phyloP scores from a whole-genome alignment of 2,329 filamentous ascomycete genomes.

The Colletotrichum sp. region DNA sequence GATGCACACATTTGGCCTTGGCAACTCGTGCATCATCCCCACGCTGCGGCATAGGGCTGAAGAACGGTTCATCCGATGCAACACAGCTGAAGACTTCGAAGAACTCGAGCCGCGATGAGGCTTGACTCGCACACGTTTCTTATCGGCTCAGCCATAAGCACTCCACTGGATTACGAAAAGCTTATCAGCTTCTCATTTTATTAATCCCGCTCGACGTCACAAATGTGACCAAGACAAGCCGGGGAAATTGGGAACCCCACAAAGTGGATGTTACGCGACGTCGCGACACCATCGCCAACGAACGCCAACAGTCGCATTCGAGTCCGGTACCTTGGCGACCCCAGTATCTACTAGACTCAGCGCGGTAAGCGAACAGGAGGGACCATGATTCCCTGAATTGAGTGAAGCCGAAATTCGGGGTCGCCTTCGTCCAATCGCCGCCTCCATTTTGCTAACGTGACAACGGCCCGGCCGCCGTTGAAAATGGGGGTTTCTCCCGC shows the following conservation, averaged over 20 bases:
- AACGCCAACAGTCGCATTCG: neutral
- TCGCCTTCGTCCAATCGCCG: neutral
- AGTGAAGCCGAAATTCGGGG: neutral
- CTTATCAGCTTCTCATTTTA: conserved; percentile 3
- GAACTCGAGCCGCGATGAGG: neutral
- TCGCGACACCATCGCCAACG: conserved; percentile 6
- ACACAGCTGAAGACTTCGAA: neutral
- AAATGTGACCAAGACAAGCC: neutral
- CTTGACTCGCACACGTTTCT: neutral
- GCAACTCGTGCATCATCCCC: neutral
- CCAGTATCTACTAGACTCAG: neutral
- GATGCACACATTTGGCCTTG: neutral
- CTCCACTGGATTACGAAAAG: neutral
- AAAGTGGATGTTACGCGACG: conserved; percentile 20
- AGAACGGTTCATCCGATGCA: neutral
- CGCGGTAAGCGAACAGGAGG: conserved; percentile 8
- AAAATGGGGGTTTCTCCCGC: neutral
- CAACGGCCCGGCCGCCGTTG: neutral
- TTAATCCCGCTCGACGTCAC: conserved; percentile 10
- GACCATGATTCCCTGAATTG: neutral
- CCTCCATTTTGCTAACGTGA: conserved; percentile 1
- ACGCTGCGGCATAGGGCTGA: neutral
- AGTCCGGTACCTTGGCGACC: neutral
- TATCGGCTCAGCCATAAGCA: neutral
- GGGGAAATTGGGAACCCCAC: conserved; percentile 12